Conservation (phyloP, 192 early-diverging fungal species). For the Gonapodya sp. region DNA sequence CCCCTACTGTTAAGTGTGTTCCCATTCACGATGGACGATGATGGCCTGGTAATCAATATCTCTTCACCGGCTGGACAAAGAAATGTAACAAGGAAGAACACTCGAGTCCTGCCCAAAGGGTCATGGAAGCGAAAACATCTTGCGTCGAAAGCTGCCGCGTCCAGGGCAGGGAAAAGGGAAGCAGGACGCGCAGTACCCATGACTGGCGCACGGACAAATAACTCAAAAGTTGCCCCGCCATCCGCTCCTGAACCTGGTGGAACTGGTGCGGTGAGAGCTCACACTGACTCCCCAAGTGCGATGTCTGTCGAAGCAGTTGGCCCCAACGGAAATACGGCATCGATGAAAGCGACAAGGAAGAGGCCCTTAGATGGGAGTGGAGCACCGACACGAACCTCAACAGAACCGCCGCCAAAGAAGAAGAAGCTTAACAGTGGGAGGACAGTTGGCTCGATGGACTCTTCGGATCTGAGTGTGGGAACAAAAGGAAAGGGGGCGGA, state of each 20-base stretch:
- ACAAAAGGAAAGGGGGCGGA: neutral
- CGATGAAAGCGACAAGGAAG: too few relatives aligned
- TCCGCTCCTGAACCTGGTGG: neutral
- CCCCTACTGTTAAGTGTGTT: too few relatives aligned
- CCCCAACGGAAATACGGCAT: too few relatives aligned
- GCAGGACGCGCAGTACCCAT: neutral
- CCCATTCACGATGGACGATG: conserved; percentile 44
- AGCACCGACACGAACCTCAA: too few relatives aligned
- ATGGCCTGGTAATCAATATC: conserved; percentile 62
- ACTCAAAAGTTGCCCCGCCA: neutral
- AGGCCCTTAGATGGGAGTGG: too few relatives aligned
- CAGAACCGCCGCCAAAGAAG: neutral
- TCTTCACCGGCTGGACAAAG: conserved; percentile 19
- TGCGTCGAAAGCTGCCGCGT: conserved; percentile 60
- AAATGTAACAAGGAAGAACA: conserved; percentile 11
- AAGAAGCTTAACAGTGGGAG: neutral
- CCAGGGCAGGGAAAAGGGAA: conserved; percentile 39
- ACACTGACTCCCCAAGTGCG: too few relatives aligned
- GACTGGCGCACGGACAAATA: neutral
- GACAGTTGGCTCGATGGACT: too few relatives aligned
- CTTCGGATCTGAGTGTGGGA: neutral
- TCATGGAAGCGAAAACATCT: conserved; percentile 24
- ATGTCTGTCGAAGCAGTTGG: too few relatives aligned
- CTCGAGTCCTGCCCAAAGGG: conserved; percentile 15
- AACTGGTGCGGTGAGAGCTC: too few relatives aligned